Percentiles rank a stretch among this genome's conserved stretches.
phyloP scores from a whole-genome alignment of 805 yeast genomes.

The Wickerhamomyces bovis region DNA sequence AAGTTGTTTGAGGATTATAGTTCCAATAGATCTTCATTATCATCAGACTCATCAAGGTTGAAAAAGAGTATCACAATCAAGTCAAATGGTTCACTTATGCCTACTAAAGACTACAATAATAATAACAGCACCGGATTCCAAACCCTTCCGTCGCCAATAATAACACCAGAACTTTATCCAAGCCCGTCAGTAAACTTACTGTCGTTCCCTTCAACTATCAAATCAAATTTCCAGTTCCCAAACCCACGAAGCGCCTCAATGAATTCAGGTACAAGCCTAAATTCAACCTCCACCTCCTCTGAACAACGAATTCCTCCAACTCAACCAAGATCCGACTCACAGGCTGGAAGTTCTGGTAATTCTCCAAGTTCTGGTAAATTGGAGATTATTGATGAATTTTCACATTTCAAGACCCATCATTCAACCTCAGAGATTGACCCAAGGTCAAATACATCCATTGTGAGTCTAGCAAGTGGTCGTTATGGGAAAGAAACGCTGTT shows the following conservation, averaged over 20 bases:
- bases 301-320: background rate
- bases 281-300: background rate
- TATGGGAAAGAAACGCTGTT: conserved; percentile 2
- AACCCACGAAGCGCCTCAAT: background rate
- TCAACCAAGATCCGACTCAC: background rate
- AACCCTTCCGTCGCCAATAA: conserved; percentile 22
- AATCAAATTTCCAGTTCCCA: conserved; percentile 19
- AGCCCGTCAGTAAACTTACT: conserved; percentile 2
- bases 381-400: background rate
- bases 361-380: background rate
- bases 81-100: background rate
- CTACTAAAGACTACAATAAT: background rate
- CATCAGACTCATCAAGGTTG: background rate
- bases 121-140: conserved; percentile 7
- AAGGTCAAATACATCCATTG: background rate
- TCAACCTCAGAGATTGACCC: too few relatives aligned
- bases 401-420: background rate
- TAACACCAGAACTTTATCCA: conserved; percentile 24
- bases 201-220: conserved; percentile 6
- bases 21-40: background rate
- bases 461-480: background rate
- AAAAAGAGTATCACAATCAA: background rate
- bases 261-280: background rate
- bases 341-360: background rate
- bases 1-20: conserved; percentile 14